Conservation (phyloP, 208 protist genomes). For the Angomonas deanei region DNA sequence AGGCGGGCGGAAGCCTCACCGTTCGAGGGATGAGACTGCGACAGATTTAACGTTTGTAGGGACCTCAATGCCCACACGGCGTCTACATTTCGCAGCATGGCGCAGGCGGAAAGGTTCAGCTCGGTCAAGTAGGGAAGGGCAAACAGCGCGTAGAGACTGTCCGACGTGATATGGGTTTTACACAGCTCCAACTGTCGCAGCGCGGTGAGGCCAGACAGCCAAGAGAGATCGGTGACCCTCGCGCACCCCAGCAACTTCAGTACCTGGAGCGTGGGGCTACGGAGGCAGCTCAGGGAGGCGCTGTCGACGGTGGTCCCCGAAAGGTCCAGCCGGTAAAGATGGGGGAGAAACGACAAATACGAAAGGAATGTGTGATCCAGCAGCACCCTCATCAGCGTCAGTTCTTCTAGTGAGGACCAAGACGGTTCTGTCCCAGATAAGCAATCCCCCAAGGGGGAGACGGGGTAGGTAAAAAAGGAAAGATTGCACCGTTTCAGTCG, state of each 20-base stretch:
- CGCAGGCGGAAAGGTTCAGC: not conserved
- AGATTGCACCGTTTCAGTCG: not conserved
- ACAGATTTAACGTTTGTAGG: not conserved
- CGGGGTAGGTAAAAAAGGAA: not conserved
- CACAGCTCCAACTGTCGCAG: not conserved
- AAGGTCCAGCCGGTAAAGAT: slow-evolving; percentile 12
- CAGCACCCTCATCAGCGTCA: not conserved
- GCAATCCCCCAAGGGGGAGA: not conserved
- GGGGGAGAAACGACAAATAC: slow-evolving; percentile 12
- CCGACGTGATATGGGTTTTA: not conserved
- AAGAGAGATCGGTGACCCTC: not conserved
- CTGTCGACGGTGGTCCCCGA: slow-evolving; percentile 11
- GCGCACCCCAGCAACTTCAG: slow-evolving; percentile 12
- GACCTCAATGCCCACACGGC: not conserved
- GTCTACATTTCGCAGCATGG: not conserved
- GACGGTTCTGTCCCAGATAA: not conserved
- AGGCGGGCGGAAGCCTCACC: not conserved
- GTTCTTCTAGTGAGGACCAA: not conserved
- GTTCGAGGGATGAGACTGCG: not conserved
- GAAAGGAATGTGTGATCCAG: not conserved
- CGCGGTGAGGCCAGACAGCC: not conserved
- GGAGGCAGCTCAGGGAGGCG: not conserved
- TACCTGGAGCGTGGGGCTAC: slow-evolving; percentile 16
- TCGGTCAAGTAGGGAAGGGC: not conserved
- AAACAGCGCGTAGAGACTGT: not conserved